Evolutionary conservation across 225 moss, liverwort and hornwort genomes (phyloP), one percentile per base, ranked within the genome.

Genomic region (Pleurozium schreberi): DNA sequence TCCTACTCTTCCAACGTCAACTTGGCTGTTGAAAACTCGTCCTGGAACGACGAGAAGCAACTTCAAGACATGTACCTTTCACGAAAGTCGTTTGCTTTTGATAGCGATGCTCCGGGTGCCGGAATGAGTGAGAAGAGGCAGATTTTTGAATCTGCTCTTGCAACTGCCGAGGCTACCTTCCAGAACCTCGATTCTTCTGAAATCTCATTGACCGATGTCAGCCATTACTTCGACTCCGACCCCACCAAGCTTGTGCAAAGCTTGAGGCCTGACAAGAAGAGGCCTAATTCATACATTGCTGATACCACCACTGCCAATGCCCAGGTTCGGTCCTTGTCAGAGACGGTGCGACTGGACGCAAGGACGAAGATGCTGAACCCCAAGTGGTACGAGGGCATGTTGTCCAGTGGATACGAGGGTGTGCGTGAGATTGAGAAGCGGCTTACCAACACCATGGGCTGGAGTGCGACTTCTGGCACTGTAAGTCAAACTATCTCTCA

Each of bases 371-470:
- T 99, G 98, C 91, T 99, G 42, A 99, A 99, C 83, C 98, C 98
- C 10, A 99, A 99, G 92, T 99, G 98, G 98, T 99, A 99, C 81
- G 98, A 99, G 87, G 98, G 98, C 42, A 99, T 99, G 98, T 89
- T 99, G 61, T 92, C 98, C 42, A 96, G 96, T 42, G 98, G 98
- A 38, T 99, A 99, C 75, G 98, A 99, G 86, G 98, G 98, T n/a
- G 98, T 99, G 8, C 93, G 98, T 11, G 98, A 99, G 88, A 99
- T 99, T 43, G 98, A 99, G 95, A 99, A 99, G 94, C 92, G 98
- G 81, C 95, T 99, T 74, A 99, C 97, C 45, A 99, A 99, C 82
- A 99, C 98, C 47, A 99, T 99, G 98, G 98, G 98, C 40, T 99
- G 98, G 98, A 99, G 98, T 87, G 98, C 98, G 55, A 99, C 98